Conservation (phyloP, 441 rosid genomes). For the Theobroma grandiflorum region DNA sequence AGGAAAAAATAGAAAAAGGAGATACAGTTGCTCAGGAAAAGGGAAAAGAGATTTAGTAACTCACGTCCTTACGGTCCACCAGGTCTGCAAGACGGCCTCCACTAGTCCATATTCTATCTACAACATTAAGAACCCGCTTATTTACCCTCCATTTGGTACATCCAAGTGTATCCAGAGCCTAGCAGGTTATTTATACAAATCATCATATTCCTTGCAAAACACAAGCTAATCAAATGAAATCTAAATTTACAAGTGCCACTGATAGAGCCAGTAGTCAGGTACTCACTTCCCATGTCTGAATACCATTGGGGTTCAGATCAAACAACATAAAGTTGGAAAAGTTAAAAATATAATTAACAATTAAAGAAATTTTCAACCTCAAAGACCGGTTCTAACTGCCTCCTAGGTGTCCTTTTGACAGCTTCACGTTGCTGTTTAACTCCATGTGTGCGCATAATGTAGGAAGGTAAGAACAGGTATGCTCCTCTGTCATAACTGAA, state of each 20-base stretch:
- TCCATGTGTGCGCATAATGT: conserved; percentile 94
- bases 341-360: conserved; percentile 17
- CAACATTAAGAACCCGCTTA: conserved; percentile 74
- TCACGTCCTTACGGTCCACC: conserved; percentile 92
- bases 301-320: conserved; percentile 3
- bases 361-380: conserved; percentile 59
- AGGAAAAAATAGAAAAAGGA: neutral
- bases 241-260: neutral
- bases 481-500: conserved; percentile 94
- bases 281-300: conserved; percentile 11
- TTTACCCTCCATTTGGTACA: conserved; percentile 94
- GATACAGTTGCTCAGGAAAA: conserved; percentile 21
- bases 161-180: conserved; percentile 99
- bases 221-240: conserved; percentile 13
- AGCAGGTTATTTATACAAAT: conserved; percentile 33
- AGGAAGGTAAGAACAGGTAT: conserved; percentile 83
- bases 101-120: conserved; percentile 92
- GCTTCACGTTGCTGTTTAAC: conserved; percentile 83
- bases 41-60: conserved; percentile 34
- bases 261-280: neutral
- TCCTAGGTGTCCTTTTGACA: conserved; percentile 65
- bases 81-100: conserved; percentile 85
- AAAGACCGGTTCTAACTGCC: conserved; percentile 73
- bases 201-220: conserved; percentile 21
- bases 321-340: conserved; percentile 16